Evolutionary conservation across 306 rosid species (phyloP), one percentile per base, ranked within the genome.

Genomic region (Sindora glabra): DNA sequence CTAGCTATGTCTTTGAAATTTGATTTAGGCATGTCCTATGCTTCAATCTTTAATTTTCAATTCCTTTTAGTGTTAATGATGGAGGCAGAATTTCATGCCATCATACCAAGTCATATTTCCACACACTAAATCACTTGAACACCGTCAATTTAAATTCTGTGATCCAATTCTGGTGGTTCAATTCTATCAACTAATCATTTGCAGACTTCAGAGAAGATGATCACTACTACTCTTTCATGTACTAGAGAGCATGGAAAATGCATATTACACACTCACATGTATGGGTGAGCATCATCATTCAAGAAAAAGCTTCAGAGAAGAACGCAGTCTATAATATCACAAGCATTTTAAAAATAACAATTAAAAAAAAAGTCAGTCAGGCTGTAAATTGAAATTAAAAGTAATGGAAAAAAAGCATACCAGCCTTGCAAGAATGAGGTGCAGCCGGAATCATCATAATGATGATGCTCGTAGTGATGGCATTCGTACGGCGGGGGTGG

Each of bases 391-490:
- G 27, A 37, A 12, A 33, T 6, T 36, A 59, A 2, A 4, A 9
- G 39, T 21, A 23, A 8, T 13, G 10, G 13, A 0, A 8, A 25
- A 45, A 36, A 19, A 37, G 22, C 79, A 10, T 72, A 87, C 94
- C 97, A 90, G 84, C 94, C 95, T 17, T 55, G 77, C 6, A 90
- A 67, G 70, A 86, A 78, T 0, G 94, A 78, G 49, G 56, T 0
- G 16, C 69, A 77, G 30, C 81, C 87, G 40, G 73, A 12, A 18
- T 23, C 69, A 1, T 74, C 76, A 32, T 72, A 21, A 56, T 63
- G 69, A 30, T 81, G 72, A 50, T 81, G 90, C 24, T 77, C 80
- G n/a, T 44, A 68, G 40, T 87, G 83, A 40, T 71, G 58, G 55
- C 67, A 77, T 17, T 71, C 79, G 6, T 76, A 78, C 3, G 73